Evolutionary conservation across 345 rosid species (phyloP).

Genomic region (Cardamine occulta): DNA sequence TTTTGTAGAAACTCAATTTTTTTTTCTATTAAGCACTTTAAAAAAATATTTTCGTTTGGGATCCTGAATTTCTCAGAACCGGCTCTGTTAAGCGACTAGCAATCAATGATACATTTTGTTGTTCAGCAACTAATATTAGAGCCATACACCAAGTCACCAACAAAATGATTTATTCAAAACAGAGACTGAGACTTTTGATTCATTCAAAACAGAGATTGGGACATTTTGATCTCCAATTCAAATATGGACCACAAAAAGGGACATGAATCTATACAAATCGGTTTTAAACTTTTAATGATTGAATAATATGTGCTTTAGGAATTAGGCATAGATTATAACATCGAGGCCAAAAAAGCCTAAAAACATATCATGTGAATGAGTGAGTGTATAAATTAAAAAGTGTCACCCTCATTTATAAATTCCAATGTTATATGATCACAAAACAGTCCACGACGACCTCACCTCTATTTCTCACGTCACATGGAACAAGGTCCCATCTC

Average conservation of each 20-base stretch:
- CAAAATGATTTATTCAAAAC: neutral
- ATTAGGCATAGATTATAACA: constrained; percentile 26
- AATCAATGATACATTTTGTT: neutral
- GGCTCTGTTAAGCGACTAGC: too few species aligned
- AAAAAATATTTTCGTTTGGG: too few species aligned
- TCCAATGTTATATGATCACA: constrained; percentile 24
- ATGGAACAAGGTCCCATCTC: constrained; percentile 37
- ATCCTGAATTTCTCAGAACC: too few species aligned
- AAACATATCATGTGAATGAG: constrained; percentile 42
- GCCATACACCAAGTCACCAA: neutral
- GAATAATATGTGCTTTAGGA: constrained; percentile 31
- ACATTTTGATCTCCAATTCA: neutral
- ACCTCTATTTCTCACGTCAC: constrained; percentile 26
- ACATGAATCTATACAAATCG: neutral
- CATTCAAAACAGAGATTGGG: neutral
- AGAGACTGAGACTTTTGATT: neutral
- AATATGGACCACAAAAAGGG: constrained; percentile 6
- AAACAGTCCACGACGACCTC: constrained; percentile 24
- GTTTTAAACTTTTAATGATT: constrained; percentile 10
- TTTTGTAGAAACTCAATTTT: too few species aligned
- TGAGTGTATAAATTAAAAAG: constrained; percentile 24
- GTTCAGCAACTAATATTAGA: neutral
- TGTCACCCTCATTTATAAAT: constrained; percentile 22
- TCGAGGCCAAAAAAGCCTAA: constrained; percentile 10
- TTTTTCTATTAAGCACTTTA: too few species aligned